Base-by-base conservation (phyloP, 2,329 filamentous ascomycete genomes). In the Hortaea sp. region DNA sequence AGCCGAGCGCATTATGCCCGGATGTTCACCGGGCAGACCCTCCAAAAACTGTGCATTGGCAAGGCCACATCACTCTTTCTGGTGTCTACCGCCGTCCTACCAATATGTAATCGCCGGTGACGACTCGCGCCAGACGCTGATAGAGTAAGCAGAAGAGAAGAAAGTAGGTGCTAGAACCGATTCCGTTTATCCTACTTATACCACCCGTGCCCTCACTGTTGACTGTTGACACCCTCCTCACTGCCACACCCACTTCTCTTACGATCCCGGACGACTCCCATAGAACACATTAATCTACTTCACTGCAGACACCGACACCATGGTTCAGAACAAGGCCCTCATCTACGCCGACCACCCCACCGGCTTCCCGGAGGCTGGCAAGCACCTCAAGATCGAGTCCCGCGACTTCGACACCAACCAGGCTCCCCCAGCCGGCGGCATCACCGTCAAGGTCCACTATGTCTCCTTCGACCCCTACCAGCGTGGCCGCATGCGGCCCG, bases 391-490 rank as follows among this genome's bases (percentile, higher is more conserved):
- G 20, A 62, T 88, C 49, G 83, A 92, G 65, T 67, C 75, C 53
- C 75, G 76, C 49, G 73, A 78, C 13, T 81, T 89, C 76, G 85
- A 92, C 62, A 67, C 81, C 54, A 68, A 79, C 27, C 71, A 76
- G 43, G 63, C 76, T 5, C 75, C 80, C 41, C 67, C 69, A 29
- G 74, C 79, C 39, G 83, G 84, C 52, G 82, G 87, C 37, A 64
- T 94, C 42, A 78, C 78, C 30, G 68, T 83, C 53, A 78, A 87
- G 69, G 77, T 84, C 56, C 76, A 83, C 59, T 87, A 84, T 65
- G 73, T 81, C 53, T 89, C 85, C 37, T 84, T 84, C 68, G 88
- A 94, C 66, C 88, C 88, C 1, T 94, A 94, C 71, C 79, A 85
- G 72, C 84, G 88, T 47, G 84, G 84, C 50, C 78, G 79, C 55